Conservation (phyloP, 2,329 filamentous ascomycete genomes). For the Nemania sp. region DNA sequence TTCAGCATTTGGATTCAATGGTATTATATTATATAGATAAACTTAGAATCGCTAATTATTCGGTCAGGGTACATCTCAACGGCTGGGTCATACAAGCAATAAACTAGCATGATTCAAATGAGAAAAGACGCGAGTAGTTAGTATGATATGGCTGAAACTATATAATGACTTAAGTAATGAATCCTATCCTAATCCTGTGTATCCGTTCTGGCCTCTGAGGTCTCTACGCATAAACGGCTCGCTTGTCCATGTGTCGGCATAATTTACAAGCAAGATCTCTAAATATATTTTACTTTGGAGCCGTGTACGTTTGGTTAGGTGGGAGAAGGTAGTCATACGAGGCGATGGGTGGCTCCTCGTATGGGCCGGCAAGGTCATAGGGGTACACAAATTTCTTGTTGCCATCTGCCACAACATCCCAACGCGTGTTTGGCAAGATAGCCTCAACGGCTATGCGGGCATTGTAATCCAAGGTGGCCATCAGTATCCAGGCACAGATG, state of each 20-base stretch:
- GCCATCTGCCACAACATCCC: slow-evolving; percentile 40
- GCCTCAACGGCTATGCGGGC: slow-evolving; percentile 47
- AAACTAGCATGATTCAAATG: background rate
- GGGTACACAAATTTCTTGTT: slow-evolving; percentile 26
- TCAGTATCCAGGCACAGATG: slow-evolving; percentile 47
- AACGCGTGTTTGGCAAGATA: slow-evolving; percentile 31
- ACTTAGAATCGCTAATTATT: no score
- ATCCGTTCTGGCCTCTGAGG: background rate
- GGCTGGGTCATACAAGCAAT: background rate
- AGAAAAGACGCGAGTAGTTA: background rate
- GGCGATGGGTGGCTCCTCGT: slow-evolving; percentile 23
- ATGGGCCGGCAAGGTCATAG: slow-evolving; percentile 41
- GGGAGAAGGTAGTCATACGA: slow-evolving; percentile 30
- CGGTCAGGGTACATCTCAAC: background rate
- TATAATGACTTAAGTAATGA: background rate
- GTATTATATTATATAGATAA: no score
- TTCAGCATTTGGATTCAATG: no score
- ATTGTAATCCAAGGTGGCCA: slow-evolving; percentile 45
- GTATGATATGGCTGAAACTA: background rate
- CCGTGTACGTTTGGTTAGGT: background rate
- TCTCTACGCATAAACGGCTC: background rate
- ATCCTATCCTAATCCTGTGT: background rate
- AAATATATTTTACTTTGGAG: background rate
- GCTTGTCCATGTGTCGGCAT: background rate
- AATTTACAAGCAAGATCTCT: background rate